These are phyloP conservation scores for Diaporthe capsici DNA, from an alignment of 2,329 filamentous ascomycete genomes.

Conservation along the genomic window DNA sequence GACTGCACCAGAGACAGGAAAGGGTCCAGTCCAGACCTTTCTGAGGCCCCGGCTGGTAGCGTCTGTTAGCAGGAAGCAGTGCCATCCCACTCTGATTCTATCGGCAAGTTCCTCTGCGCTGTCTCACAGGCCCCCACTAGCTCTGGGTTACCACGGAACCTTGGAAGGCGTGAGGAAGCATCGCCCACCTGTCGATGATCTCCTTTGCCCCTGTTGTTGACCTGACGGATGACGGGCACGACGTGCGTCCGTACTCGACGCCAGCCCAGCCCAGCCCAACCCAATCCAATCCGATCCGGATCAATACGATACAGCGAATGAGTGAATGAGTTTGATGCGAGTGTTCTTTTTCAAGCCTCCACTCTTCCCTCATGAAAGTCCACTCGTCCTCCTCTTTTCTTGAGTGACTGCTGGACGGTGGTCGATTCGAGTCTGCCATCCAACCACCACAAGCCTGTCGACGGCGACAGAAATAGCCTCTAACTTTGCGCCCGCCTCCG, in stretches of 20 bases:
- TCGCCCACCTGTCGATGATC: background rate
- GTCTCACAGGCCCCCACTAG: constrained; percentile 9
- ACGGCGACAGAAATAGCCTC: constrained; percentile 18
- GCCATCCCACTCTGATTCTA: background rate
- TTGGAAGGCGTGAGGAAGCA: constrained; percentile 8
- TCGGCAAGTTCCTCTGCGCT: background rate
- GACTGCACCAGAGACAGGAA: background rate
- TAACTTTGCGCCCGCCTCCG: constrained; percentile 6
- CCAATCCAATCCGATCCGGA: background rate
- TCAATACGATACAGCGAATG: background rate
- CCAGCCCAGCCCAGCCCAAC: constrained; percentile 1
- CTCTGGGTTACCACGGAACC: constrained; percentile 13
- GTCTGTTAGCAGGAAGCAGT: background rate
- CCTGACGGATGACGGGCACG: background rate
- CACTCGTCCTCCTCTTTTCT: background rate
- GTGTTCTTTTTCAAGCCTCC: background rate
- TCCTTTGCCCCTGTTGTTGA: background rate
- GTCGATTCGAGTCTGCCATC: background rate
- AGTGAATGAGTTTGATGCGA: background rate
- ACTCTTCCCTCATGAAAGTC: background rate
- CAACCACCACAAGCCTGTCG: background rate
- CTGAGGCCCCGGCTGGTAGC: background rate
- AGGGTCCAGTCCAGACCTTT: constrained; percentile 17
- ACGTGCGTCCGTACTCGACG: background rate
- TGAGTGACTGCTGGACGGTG: background rate